Evolutionary conservation across 2,329 filamentous ascomycete genomes (phyloP), one percentile per base, ranked within the genome.

Genomic region (Aureobasidium vineae): DNA sequence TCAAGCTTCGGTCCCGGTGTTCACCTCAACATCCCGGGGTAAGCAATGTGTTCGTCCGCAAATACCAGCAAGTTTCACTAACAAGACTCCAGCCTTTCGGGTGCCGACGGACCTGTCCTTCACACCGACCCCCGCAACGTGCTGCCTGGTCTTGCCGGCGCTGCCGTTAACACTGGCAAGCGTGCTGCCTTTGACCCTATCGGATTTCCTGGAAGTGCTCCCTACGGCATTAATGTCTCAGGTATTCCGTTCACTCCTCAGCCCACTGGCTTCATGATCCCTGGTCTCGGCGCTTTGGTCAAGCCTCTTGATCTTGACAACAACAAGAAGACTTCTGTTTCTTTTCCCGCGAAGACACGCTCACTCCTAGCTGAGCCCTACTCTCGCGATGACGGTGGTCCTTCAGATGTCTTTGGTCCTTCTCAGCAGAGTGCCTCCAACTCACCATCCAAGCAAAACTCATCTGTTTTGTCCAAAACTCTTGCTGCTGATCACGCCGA

Each of bases 281-380:
- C 59, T 33, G 59, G 59, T 11, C 59, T 63, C 23, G 59, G 59
- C 33, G 59, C 59, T 38, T 33, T 23, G 6, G 5, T 40, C 40
- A 63, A 52, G 21, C 45, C 49, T 28, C 28, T 45, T 41, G 36
- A 40, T 36, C 43, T 26, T 23, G 59, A 52, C 26, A 28, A 52
- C 26, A 28, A 19, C 41, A 47, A 63, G 45, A 47, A 47, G 41
- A 19, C 41, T 26, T 5, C 23, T 19, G 16, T 28, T 11, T 41
- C 53, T 28, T 19, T 31, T 61, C 26, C 26, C 21, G 19, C 16
- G 7, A 16, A 23, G 13, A 19, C 57, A n/a, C n/a, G 26, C 33
- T 19, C 43, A 10, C n/a, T 16, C 21, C 21, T 31, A n/a, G 8
- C 26, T 28, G 57, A 7, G 16, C 28, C 41, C 15, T n/a, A 49